Evolutionary conservation across 1,139 yeast species (phyloP), one percentile per base, ranked within the genome.

Genomic region (Suhomyces ambrosiae): DNA sequence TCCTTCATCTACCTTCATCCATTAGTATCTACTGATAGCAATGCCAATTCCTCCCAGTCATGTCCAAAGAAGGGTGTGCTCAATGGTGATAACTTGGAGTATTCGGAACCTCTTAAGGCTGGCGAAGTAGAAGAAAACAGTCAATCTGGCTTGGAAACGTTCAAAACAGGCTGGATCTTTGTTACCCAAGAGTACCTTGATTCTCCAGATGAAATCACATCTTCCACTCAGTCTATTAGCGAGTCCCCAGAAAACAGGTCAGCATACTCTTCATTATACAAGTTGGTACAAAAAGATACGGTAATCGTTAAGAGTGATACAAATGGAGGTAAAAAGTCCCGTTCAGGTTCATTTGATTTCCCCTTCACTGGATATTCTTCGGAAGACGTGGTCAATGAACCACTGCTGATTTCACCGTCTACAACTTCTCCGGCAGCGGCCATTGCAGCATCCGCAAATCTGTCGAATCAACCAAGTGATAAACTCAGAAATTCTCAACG

Each of bases 131-230:
- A 83, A 43, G 90, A 86, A 47, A 61, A 63, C 12, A 63, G 66
- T 30, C 71, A 72, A 18, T 61, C 78, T 2, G 95, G 94, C 2
- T 76, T 85, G 5, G 79, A 80, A 24, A 75, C 88, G 0, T 76
- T 70, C 49, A 80, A 77, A 53, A 63, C 79, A 9, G 96, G 96
- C 2, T 88, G 96, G 95, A 62, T 90, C 4, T 79, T 85, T 3
- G 88, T 89, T 7, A 86, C 96, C 0, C 80, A 80, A 43, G 92
- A 86, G 49, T 87, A 84, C 52, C 68, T 81, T 31, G 78, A 77
- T 44, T 60, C 76, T 28, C 49, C 65, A 19, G 67, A 69, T 39
- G 69, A 67, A 29, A 55, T 64, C 39, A 48, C 60, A 10, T 49
- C 68, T 2, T 49, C 59, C 12, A 61, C 74, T 2, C 70, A 62